Evolutionary conservation across 2,329 filamentous ascomycete species (phyloP).

Genomic region (Talaromyces verruculosus): DNA sequence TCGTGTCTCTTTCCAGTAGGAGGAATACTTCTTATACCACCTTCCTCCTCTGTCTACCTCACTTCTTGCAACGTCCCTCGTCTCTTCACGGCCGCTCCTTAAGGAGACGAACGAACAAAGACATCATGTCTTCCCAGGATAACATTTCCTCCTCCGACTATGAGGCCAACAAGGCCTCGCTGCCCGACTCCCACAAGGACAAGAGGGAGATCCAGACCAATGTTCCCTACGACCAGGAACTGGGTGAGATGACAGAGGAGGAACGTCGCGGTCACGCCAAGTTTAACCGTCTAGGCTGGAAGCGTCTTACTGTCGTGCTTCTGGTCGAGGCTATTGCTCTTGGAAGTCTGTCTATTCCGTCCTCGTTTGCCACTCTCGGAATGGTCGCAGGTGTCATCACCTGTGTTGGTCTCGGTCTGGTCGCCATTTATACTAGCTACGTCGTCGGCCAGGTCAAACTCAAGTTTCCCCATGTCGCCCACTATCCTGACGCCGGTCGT

Average conservation of each 20-base stretch:
- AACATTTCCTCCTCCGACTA: slow-evolving; percentile 21
- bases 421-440: slow-evolving; percentile 47
- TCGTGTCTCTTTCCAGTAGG: neutral
- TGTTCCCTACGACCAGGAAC: slow-evolving; percentile 20
- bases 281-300: slow-evolving; percentile 47
- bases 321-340: slow-evolving; percentile 54
- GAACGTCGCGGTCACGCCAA: slow-evolving; percentile 22
- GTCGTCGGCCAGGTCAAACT: slow-evolving; percentile 43
- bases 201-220: neutral
- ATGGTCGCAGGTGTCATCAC: slow-evolving; percentile 50
- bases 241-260: slow-evolving; percentile 22
- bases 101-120: neutral
- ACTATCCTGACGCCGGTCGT: slow-evolving; percentile 47
- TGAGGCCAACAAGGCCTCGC: slow-evolving; percentile 14
- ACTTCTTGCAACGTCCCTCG: neutral
- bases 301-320: slow-evolving; percentile 50
- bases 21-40: neutral
- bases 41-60: neutral
- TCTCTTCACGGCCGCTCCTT: neutral
- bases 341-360: slow-evolving; percentile 48
- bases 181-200: slow-evolving; percentile 3
- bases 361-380: slow-evolving; percentile 48
- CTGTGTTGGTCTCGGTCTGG: slow-evolving; percentile 40
- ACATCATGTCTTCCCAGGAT: slow-evolving; percentile 18
- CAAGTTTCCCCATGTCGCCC: slow-evolving; percentile 37